phyloP scores from a whole-genome alignment of 257 asterid genomes.

The Solanum appendiculatum region DNA sequence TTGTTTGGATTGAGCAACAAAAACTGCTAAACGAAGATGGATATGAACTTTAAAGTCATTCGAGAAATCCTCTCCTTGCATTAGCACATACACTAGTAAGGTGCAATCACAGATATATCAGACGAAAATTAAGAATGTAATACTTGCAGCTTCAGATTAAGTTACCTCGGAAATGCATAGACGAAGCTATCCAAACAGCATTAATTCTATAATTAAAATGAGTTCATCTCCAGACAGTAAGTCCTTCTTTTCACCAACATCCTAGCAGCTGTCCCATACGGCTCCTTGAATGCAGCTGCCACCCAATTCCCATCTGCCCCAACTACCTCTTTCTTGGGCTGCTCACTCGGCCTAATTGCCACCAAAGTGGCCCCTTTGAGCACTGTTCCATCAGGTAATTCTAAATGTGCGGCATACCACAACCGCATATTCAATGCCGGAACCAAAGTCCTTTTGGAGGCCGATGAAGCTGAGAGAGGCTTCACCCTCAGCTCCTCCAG shows the following conservation, averaged over 20 bases:
- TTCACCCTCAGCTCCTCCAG: constrained; percentile 85
- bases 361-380: constrained; percentile 82
- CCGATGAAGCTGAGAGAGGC: constrained; percentile 77
- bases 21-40: neutral
- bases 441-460: constrained; percentile 78
- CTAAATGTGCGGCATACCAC: constrained; percentile 76
- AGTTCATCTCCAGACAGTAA: constrained; percentile 84
- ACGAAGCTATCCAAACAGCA: neutral
- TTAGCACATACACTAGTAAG: neutral
- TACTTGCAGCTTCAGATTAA: neutral
- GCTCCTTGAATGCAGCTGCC: constrained; percentile 66
- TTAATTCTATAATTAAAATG: constrained; percentile 33
- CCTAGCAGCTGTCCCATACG: constrained; percentile 67
- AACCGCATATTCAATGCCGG: constrained; percentile 82
- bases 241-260: constrained; percentile 84
- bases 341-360: constrained; percentile 78
- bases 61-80: neutral
- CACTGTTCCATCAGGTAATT: constrained; percentile 73
- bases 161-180: constrained; percentile 14
- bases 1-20: neutral
- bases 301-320: constrained; percentile 59
- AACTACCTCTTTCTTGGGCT: constrained; percentile 48
- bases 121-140: neutral
- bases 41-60: neutral
- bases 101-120: neutral